These are phyloP conservation scores for Venturia nashicola DNA, from an alignment of 2,329 filamentous ascomycete species.

Conservation along the genomic window DNA sequence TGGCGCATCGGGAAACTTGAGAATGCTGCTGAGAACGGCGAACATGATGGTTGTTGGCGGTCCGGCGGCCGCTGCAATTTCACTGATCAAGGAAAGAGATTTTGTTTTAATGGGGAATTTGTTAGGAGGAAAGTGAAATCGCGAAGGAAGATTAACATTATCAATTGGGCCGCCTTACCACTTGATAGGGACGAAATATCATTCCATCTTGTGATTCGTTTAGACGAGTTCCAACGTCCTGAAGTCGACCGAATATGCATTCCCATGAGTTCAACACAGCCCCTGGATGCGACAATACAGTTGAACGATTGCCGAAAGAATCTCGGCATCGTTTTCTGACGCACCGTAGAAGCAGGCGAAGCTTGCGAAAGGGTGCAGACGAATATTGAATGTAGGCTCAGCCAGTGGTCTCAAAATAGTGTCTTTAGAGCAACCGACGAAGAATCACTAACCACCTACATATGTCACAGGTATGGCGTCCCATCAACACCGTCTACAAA, in stretches of 20 bases:
- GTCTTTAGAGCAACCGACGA: no score
- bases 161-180: background rate
- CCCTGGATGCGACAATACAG: background rate
- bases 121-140: background rate
- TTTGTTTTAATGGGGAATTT: background rate
- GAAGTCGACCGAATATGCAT: no score
- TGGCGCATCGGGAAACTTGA: background rate
- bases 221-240: no score
- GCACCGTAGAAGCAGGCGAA: background rate
- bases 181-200: no score
- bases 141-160: background rate
- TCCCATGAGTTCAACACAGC: background rate
- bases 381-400: no score
- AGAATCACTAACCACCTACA: background rate
- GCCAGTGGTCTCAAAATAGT: background rate
- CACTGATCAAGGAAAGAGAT: background rate
- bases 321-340: background rate
- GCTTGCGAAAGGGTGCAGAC: no score
- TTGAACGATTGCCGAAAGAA: no score
- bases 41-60: background rate
- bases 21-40: background rate
- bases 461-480: constrained; percentile 9
- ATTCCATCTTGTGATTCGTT: no score
- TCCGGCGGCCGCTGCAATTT: background rate
- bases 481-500: constrained; percentile 10